These are phyloP conservation scores for Sporothrix luriei DNA, from an alignment of 2,329 filamentous ascomycete species.

Conservation along the genomic window DNA sequence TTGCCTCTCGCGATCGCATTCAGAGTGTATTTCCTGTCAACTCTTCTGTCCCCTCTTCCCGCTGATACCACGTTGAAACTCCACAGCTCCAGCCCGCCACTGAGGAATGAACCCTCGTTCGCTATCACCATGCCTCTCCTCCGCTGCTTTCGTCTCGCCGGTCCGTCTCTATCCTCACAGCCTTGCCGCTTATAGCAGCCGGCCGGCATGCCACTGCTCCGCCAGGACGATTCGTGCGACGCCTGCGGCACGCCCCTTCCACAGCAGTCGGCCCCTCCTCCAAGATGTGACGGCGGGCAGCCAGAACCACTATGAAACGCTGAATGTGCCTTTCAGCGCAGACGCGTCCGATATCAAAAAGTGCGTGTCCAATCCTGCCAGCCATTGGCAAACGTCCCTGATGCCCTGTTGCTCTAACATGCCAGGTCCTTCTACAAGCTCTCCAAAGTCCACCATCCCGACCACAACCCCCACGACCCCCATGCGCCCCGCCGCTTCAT, in stretches of 20 bases:
- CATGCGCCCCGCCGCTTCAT: constrained; percentile 75
- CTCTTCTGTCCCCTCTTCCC: neutral
- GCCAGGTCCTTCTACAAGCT: constrained; percentile 79
- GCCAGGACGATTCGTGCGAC: neutral
- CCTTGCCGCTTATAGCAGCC: constrained; percentile 18
- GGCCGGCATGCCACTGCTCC: constrained; percentile 22
- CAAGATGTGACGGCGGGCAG: constrained; percentile 38
- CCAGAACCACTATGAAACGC: constrained; percentile 77
- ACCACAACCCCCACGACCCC: constrained; percentile 80
- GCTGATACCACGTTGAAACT: neutral
- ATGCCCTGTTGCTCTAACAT: neutral
- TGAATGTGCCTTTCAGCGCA: constrained; percentile 71
- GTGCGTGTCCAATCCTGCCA: constrained; percentile 46
- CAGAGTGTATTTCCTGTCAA: neutral
- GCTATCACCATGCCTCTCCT: constrained; percentile 39
- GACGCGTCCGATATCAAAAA: constrained; percentile 81
- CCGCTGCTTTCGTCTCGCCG: constrained; percentile 37
- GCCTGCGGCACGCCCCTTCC: constrained; percentile 36
- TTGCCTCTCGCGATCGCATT: neutral
- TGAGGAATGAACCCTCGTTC: constrained; percentile 65
- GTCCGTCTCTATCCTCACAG: constrained; percentile 29
- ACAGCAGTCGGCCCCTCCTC: constrained; percentile 39
- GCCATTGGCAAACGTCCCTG: neutral
- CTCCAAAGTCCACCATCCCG: constrained; percentile 89
- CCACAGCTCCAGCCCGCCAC: constrained; percentile 41